Conservation (phyloP, 306 rosid species). For the Dryas alaskensis region DNA sequence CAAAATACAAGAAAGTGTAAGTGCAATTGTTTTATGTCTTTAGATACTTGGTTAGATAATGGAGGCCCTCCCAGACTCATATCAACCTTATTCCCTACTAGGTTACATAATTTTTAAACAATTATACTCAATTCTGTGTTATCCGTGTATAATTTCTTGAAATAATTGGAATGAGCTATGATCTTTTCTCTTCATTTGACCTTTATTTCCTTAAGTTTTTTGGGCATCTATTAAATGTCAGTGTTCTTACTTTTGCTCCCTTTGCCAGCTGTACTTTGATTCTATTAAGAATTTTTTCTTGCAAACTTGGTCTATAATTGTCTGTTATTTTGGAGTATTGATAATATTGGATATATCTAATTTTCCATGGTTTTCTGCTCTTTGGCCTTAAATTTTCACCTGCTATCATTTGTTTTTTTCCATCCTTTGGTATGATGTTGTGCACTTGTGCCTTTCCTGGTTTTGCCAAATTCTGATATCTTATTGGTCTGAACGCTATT, state of each 20-base stretch:
- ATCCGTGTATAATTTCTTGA: not conserved
- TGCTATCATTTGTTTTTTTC: not conserved
- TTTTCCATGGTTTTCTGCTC: not conserved
- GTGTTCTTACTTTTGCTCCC: not conserved
- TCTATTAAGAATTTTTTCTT: not conserved
- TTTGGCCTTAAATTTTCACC: not conserved
- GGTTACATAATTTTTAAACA: not conserved
- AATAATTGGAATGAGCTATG: not conserved
- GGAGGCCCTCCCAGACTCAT: not conserved
- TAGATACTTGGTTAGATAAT: not conserved
- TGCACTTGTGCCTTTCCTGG: conserved; percentile 2
- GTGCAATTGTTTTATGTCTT: conserved; percentile 9
- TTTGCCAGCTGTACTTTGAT: not conserved
- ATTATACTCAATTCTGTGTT: not conserved
- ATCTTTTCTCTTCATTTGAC: not conserved
- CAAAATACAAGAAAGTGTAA: conserved; percentile 49
- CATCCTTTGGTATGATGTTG: not conserved
- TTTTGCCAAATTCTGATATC: conserved; percentile 5
- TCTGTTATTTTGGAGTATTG: not conserved
- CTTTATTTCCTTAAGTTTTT: not conserved
- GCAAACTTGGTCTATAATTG: not conserved
- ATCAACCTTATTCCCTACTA: not conserved
- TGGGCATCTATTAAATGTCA: not conserved
- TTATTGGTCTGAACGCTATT: conserved; percentile 20
- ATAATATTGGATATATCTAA: not conserved